Evolutionary conservation across 768 basidiomycete species (phyloP).

Genomic region (Naganishia randhawae): DNA sequence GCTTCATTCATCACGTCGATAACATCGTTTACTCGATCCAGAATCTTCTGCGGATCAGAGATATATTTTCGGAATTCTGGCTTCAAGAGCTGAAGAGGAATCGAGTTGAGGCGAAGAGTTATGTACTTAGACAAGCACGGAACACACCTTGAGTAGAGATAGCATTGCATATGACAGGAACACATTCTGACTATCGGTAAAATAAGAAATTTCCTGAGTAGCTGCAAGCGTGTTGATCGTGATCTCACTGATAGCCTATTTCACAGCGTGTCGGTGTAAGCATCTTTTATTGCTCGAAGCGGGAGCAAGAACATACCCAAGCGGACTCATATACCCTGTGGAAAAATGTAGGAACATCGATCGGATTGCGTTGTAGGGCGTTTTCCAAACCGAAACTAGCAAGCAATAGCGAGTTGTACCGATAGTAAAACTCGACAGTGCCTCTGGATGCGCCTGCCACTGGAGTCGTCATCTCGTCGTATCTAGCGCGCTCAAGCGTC

Average conservation of each 20-base stretch:
- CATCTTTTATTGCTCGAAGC: neutral
- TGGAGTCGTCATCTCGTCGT: neutral
- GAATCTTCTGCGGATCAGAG: constrained; percentile 67
- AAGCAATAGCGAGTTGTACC: constrained; percentile 75
- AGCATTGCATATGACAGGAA: constrained; percentile 88
- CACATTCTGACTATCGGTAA: constrained; percentile 87
- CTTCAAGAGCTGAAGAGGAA: constrained; percentile 63
- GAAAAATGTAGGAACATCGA: constrained; percentile 50
- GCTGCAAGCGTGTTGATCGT: constrained; percentile 71
- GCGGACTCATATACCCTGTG: constrained; percentile 48
- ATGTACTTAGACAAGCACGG: constrained; percentile 1
- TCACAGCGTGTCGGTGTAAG: neutral
- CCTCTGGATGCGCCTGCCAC: constrained; percentile 48
- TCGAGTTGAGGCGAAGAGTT: neutral
- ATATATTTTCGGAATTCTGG: constrained; percentile 76
- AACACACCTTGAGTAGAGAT: constrained; percentile 78
- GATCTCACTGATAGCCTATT: constrained; percentile 57
- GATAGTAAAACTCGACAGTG: constrained; percentile 70
- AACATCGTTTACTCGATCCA: constrained; percentile 71
- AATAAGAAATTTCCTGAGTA: constrained; percentile 70
- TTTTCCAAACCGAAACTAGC: constrained; percentile 97
- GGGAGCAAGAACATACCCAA: constrained; percentile 31
- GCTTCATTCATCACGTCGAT: constrained; percentile 73
- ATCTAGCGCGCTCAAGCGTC: neutral
- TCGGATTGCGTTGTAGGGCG: constrained; percentile 65